Evolutionary conservation across 768 basidiomycete species (phyloP).

Genomic region (Leucocoprinus leucothites): DNA sequence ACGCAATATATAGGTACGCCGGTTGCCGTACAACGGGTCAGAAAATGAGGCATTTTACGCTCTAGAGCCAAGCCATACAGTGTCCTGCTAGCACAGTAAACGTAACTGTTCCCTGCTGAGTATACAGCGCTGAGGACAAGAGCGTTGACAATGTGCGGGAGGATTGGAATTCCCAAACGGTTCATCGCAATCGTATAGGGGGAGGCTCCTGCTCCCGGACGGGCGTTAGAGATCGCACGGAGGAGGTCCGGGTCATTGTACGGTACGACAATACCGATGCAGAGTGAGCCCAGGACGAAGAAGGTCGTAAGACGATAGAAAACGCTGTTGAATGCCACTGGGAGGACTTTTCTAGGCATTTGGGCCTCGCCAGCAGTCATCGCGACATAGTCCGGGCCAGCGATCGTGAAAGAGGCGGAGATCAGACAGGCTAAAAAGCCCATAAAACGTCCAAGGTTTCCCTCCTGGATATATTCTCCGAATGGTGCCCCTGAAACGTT

Average conservation of each 20-base stretch:
- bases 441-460: slow-evolving; percentile 55
- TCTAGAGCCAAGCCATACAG: slow-evolving; percentile 56
- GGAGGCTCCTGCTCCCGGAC: slow-evolving; percentile 56
- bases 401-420: slow-evolving; percentile 60
- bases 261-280: slow-evolving; percentile 76
- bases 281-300: slow-evolving; percentile 70
- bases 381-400: slow-evolving; percentile 52
- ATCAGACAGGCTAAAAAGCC: slow-evolving; percentile 63
- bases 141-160: slow-evolving; percentile 74
- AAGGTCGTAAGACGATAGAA: slow-evolving; percentile 78
- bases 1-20: slow-evolving; percentile 62
- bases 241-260: slow-evolving; percentile 62
- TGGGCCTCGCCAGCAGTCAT: slow-evolving; percentile 72
- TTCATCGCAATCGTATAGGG: slow-evolving; percentile 87
- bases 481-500: slow-evolving; percentile 50
- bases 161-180: slow-evolving; percentile 58
- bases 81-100: slow-evolving; percentile 57
- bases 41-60: slow-evolving; percentile 52
- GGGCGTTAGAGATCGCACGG: slow-evolving; percentile 51
- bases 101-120: slow-evolving; percentile 70
- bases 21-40: slow-evolving; percentile 48
- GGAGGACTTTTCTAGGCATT: slow-evolving; percentile 67
- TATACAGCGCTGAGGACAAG: slow-evolving; percentile 65
- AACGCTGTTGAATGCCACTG: slow-evolving; percentile 70
- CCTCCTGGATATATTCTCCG: slow-evolving; percentile 50